Evolutionary conservation across 768 basidiomycete species (phyloP), one percentile per base, ranked within the genome.

Genomic region (Leccinum variicolor): DNA sequence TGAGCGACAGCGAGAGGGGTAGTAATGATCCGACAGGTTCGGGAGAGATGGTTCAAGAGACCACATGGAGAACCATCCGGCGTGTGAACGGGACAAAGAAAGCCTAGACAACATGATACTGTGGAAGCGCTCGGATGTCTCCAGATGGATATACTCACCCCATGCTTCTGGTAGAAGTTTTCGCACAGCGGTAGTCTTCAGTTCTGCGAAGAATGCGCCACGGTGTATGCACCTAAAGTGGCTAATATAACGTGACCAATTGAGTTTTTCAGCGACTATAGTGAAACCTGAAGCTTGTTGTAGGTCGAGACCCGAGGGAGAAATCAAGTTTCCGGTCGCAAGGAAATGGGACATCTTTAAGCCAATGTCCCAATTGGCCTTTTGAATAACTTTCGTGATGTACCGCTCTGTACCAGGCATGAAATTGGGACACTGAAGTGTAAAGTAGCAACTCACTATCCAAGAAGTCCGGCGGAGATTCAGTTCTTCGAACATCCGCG

Each of bases 271-370:
- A 6, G 95, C 97, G 33, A 98, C 90, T 64, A 99, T 97, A 1
- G 97, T 98, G 75, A 96, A 98, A n/a, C 97, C 97, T 17, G 94
- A 89, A 0, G 95, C 89, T 73, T 99, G 97, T 71, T 98, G 96
- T 15, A 99, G 77, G 75, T 98, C 97, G 54, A 99, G 85, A 59
- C 97, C 97, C 1, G 93, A 89, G 0, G 93, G 94, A 9, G 97
- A 96, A 53, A 95, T 82, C 25, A 99, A 79, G 69, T 98, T 98
- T 26, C 97, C 97, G 4, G 97, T 98, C 15, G 97, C 97, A 46
- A 99, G 82, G 79, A 99, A 99, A 71, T 96, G 96, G 19, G 90
- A 80, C 68, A 98, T 78, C 69, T 86, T 91, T 36, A 88, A 77
- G 25, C 97, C 97, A 56, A 99, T 86, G 69, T 98, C 97, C 69